Evolutionary conservation across 176 grass and related monocot species (phyloP), one percentile per base, ranked within the genome.

Genomic region (Avena atlantica): DNA sequence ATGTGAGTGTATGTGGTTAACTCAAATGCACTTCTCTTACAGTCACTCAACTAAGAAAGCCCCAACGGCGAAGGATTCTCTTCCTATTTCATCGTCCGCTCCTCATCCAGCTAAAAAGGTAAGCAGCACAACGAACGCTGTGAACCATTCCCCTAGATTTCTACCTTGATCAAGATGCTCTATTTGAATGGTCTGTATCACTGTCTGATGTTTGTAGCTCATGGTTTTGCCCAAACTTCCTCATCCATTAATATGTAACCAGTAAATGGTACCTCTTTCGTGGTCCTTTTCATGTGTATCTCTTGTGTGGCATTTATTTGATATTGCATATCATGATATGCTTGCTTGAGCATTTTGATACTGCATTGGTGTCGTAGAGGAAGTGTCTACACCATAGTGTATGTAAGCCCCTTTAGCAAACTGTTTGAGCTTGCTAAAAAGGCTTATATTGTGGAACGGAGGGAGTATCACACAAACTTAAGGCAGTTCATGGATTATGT

Each of bases 61-160:
- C 21, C 27, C n/a, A 37, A 9, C n/a, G 62, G 13, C 19, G 45
- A 59, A 79, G 9, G 74, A 81, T 76, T 24, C 58, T 71, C 23
- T 9, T 9, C 74, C 60, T 71, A 71, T 90, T 72, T 84, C 90
- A 78, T 90, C 78, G 4, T 90, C 93, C 0, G 90, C 73, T 77
- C 88, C 85, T 80, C 78, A 12, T 64, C 76, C 80, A 90, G 83
- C 51, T 37, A 90, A 88, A 81, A 95, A 86, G 90, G 90, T 92
- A 72, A 79, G 79, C 13, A 36, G 0, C 12, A 16, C 1, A 7
- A 4, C 24, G 27, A 7, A 4, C 24, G 27, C 23, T 50, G 10
- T 76, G 47, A 76, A 58, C 19, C 48, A 76, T 57, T 79, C 48
- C 20, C 37, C 65, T 74, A 58, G 8, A 45, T 67, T 23, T 56